Evolutionary conservation across 2,329 filamentous ascomycete species (phyloP), one percentile per base, ranked within the genome.

Genomic region (Canariomyces notabilis): DNA sequence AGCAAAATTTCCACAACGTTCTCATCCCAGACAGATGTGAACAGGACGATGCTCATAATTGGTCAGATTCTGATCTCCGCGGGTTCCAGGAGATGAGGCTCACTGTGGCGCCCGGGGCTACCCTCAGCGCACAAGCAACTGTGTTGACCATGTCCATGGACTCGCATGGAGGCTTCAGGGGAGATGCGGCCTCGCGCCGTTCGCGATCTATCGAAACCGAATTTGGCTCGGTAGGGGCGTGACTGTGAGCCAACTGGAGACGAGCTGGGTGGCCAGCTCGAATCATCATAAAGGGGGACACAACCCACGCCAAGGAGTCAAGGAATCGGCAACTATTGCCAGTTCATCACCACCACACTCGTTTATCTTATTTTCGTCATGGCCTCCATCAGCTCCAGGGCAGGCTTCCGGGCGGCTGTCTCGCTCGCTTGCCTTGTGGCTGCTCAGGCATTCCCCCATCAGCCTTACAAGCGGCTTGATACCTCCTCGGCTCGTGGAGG

Each of bases 361-460:
- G 34, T 36, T 36, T 18, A 7, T 6, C 12, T 37, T 18, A 5
- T 11, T 2, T 3, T 12, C 21, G 37, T 21, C 19, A 53, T 53
- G 50, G 31, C 44, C 38, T 33, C 34, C 39, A 42, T 37, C 42
- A 33, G 40, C 34, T 42, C 39, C 20, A 19, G 23, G 37, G 37
- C 44, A 15, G 36, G 31, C 32, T 34, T 49, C 18, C 37, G 47
- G 22, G 45, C 46, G 16, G 51, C 44, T 15, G 32, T 44, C 29
- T 53, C 51, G 5, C 43, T 53, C 48, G 22, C 50, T 33, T 44
- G 44, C 39, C 29, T 53, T 19, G 39, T 44, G 32, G 46, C 45
- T 26, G 37, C 42, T 20, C 48, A 49, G 39, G 51, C 51, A 16
- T n/a, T 51, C 12, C 51, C 51, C 3, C 39, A 37, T 9, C 33